Base-by-base conservation (phyloP, 345 rosid genomes). In the Citrus inodora region DNA sequence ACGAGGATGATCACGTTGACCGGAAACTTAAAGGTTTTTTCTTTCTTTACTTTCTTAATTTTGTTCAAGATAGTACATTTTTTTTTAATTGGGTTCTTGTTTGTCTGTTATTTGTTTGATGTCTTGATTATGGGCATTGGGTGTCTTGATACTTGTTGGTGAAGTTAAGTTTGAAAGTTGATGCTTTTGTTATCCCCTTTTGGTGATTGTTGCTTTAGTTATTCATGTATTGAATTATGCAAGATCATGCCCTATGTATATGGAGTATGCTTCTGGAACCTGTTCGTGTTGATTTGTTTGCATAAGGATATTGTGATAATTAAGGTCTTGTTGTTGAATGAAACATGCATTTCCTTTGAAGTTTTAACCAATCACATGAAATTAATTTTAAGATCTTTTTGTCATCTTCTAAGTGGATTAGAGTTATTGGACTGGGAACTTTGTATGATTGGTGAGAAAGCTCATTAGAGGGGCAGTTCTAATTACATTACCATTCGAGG, bases 1-100 rank as follows among this genome's bases (percentile, higher is more conserved):
- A 65, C 21, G 84, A 70, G n/a, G 80, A 64, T 22, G 73, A 67
- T 30, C 72, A 55, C 30, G 85, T 80, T 14, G 84, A 75, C 5
- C 82, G 69, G 14, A 80, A 87, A 80, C 81, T 74, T 72, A 84
- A 79, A 89, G 92, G 91, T 90, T 60, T 77, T 48, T 51, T 6
- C 2, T 10, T 51, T 53, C 7, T 53, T 48, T 60, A 7, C 58
- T 46, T 53, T 53, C 7, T 53, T 5, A 3, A 53, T 53, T 17
- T 53, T 53, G n/a, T 53, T 17, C 58, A 17, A 53, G 42, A 6
- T 17, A 17, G 32, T 13, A 14, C 4, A 16, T 65, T 6, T 10
- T 33, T 48, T 28, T 60, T n/a, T 68, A 19, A 11, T 68, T 73
- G 28, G 19, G 14, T 13, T 22, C 55, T 10, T 71, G 14, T 28